Evolutionary conservation across 2,329 filamentous ascomycete genomes (phyloP), one percentile per base, ranked within the genome.

Genomic region (Phialophora tarda): DNA sequence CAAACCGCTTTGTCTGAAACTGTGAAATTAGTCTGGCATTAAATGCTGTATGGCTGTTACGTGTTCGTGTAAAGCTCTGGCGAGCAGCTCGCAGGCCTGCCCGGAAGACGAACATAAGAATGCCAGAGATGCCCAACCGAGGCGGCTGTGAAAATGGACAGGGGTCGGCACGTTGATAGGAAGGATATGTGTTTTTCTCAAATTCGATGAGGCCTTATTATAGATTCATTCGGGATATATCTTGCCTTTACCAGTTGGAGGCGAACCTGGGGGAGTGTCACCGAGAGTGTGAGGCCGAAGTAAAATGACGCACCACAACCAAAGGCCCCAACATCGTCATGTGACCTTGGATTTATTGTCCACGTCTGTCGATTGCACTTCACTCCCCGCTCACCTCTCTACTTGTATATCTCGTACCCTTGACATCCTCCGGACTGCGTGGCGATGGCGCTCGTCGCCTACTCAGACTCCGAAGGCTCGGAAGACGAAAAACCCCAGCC

Each of bases 401-500:
- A n/a, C 38, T n/a, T 21, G 38, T 4, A 17, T 17, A 30, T 8
- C 30, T 30, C 30, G 7, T 30, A 17, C 17, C 17, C 34, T 41
- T 2, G 38, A 44, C 38, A 6, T 41, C 34, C 14, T n/a, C 17
- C 7, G 7, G 38, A 0, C 4, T n/a, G 17, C 38, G 3, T 44
- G 17, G 38, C 17, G 17, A 95, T 95, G 91, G 89, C 86, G 14
- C 82, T 96, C 32, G 91, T 95, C 71, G 88, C 90, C 68, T 96
- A 96, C 74, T 93, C 91, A 3, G 92, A 93, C 76, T 95, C 89
- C 0, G 89, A 90, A 73, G 81, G 78, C 55, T 92, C 89, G 12
- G 90, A 90, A 62, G 83, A 83, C 17, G 89, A 91, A 62, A 74
- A 62, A 66, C 73, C 77, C 69, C 71, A 77, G 61, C 48, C 71